These are phyloP conservation scores for Zygoascus hellenicus DNA, from an alignment of 1,139 yeast genomes.

Conservation along the genomic window DNA sequence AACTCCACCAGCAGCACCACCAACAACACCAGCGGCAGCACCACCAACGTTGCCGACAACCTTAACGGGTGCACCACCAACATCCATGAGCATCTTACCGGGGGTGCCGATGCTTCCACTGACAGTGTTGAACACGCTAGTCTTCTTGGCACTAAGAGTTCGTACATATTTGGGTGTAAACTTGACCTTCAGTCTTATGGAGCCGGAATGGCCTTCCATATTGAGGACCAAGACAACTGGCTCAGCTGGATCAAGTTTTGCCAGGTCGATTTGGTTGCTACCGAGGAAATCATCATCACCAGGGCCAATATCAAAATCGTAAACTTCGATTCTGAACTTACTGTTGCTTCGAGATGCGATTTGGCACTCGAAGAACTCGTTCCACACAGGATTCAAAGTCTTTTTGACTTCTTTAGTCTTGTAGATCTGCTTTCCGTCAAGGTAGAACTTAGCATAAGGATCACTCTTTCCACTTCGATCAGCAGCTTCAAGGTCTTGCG, in stretches of 20 bases:
- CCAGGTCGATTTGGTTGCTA: constrained; percentile 51
- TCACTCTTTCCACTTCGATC: constrained; percentile 91
- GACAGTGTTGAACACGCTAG: constrained; percentile 13
- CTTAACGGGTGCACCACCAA: constrained; percentile 24
- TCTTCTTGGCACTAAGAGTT: constrained; percentile 31
- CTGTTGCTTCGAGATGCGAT: constrained; percentile 60
- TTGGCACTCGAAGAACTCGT: constrained; percentile 52
- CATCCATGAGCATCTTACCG: constrained; percentile 24
- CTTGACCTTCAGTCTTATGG: constrained; percentile 49
- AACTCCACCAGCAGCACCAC: constrained; percentile 37
- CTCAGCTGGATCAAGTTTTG: constrained; percentile 54
- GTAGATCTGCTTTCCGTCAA: constrained; percentile 58
- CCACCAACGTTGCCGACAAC: constrained; percentile 23
- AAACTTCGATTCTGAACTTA: constrained; percentile 50
- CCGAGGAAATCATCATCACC: constrained; percentile 81
- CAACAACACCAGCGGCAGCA: constrained; percentile 25
- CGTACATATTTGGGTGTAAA: constrained; percentile 69
- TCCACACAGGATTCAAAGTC: constrained; percentile 85
- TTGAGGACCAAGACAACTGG: constrained; percentile 50
- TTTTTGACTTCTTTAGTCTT: constrained; percentile 79
- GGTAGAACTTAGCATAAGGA: constrained; percentile 68
- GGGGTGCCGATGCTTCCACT: constrained; percentile 17
- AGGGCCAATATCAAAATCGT: constrained; percentile 92
- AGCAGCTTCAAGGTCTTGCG: constrained; percentile 69
- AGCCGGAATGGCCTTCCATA: constrained; percentile 51